Evolutionary conservation across 345 rosid species (phyloP), one percentile per base, ranked within the genome.

Genomic region (Populus alba): DNA sequence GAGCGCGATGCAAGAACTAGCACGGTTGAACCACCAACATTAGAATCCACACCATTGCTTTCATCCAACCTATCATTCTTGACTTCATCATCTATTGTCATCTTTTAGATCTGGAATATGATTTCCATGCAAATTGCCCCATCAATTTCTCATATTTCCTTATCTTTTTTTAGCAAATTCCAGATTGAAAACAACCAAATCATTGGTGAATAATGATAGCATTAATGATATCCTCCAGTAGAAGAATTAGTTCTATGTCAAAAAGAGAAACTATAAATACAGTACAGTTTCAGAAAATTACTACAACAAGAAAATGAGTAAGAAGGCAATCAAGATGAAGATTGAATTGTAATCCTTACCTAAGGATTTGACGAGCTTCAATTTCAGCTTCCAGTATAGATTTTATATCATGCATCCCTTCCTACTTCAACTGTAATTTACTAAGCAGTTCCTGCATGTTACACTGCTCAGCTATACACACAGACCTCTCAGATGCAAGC

Each of bases 1-100:
- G n/a, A n/a, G n/a, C n/a, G n/a, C n/a, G n/a, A n/a, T n/a, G n/a
- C n/a, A n/a, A n/a, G n/a, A n/a, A n/a, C 5, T 33, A 88, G 85
- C 86, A 87, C 83, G 0, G 92, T 94, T 22, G 93, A 92, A 77
- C 91, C 90, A 1, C 95, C 97, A 3, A 91, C 94, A 65, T 92
- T 97, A 17, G 97, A 90, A 74, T 88, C 90, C 72, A 92, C 97
- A 3, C 99, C 98, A 5, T 81, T 93, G 74, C 97, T 95, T 72
- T 87, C 91, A 29, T 87, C 94, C 1, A 85, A 81, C 66, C 84
- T 83, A 4, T 84, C 87, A 2, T 92, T 97, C 5, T 66, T 88
- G 31, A 79, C 78, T 3, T 90, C 97, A 16, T 81, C 88, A 55
- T 89, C 96, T 12, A 66, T 85, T 90, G 22, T 95, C 97, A 65